Evolutionary conservation across 495 filamentous ascomycete species (phyloP).

Genomic region (Staphylotrichum longicolle): DNA sequence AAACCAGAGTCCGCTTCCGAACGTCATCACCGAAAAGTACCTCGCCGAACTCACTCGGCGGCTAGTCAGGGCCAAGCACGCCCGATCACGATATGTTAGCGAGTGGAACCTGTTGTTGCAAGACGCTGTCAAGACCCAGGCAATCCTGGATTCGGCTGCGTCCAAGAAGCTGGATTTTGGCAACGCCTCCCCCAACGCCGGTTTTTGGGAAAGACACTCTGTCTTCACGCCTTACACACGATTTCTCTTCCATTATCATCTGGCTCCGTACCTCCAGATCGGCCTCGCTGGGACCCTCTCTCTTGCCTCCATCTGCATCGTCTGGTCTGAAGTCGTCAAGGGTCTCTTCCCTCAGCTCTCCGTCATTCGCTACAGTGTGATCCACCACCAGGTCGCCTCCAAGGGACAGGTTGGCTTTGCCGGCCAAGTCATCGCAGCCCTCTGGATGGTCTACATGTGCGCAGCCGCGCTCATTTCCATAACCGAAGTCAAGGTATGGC

Average conservation of each 20-base stretch:
- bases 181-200: conserved; percentile 53
- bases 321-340: conserved; percentile 92
- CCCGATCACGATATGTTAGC: conserved; percentile 73
- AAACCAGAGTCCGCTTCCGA: conserved; percentile 54
- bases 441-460: conserved; percentile 92
- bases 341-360: conserved; percentile 70
- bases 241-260: conserved; percentile 67
- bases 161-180: conserved; percentile 79
- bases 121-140: conserved; percentile 69
- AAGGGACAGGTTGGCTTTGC: conserved; percentile 74
- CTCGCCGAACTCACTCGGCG: conserved; percentile 83
- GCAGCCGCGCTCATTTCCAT: conserved; percentile 79
- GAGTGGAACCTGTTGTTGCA: conserved; percentile 81
- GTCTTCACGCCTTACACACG: conserved; percentile 84
- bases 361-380: conserved; percentile 77
- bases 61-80: conserved; percentile 75
- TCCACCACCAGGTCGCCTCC: conserved; percentile 67
- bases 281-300: conserved; percentile 62
- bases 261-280: conserved; percentile 63
- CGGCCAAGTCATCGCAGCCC: conserved; percentile 76
- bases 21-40: conserved; percentile 89
- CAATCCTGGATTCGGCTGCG: conserved; percentile 77
- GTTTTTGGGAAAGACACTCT: conserved; percentile 51
- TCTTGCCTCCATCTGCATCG: conserved; percentile 72
- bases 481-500: conserved; percentile 89